These are phyloP conservation scores for Alisma plantagoaquatica DNA, from an alignment of 106 monocot species.

Conservation along the genomic window DNA sequence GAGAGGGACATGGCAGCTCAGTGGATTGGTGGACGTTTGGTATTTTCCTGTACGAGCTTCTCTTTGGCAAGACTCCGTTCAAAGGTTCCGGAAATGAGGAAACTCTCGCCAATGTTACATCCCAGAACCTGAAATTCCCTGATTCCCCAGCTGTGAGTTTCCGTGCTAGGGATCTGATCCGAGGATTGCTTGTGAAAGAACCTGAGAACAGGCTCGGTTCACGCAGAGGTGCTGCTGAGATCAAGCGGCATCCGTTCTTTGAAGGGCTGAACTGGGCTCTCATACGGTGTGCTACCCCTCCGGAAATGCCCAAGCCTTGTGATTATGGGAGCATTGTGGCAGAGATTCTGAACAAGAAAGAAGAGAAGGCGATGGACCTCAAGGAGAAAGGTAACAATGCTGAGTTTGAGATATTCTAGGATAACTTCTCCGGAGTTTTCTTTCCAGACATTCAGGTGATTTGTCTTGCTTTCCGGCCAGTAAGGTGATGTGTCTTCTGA, in stretches of 20 bases:
- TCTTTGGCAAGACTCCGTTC: conserved; percentile 10
- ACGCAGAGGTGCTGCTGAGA: conserved; percentile 62
- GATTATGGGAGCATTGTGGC: conserved; percentile 1
- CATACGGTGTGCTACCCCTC: conserved; percentile 48
- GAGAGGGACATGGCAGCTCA: conserved; percentile 11
- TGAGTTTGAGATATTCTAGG: conserved; percentile 31
- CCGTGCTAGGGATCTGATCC: conserved; percentile 7
- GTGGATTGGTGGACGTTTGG: conserved; percentile 16
- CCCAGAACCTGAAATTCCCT: conserved; percentile 6
- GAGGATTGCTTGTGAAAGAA: conserved; percentile 43
- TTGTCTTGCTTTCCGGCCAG: too few relatives aligned
- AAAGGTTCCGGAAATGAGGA: conserved; percentile 12
- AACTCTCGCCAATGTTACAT: conserved; percentile 7
- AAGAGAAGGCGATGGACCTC: conserved; percentile 40
- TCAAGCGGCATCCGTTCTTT: conserved; percentile 62
- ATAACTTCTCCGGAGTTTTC: too few relatives aligned
- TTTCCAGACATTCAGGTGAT: too few relatives aligned
- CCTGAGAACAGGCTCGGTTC: conserved; percentile 53
- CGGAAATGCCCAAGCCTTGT: conserved; percentile 27
- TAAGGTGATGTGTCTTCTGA: too few relatives aligned
- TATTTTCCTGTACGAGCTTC: conserved; percentile 11
- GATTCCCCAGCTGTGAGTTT: background rate
- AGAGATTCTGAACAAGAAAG: conserved; percentile 17
- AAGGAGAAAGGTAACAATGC: conserved; percentile 22
- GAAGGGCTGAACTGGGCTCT: conserved; percentile 64